Conservation (phyloP, 169 alveolate genomes). For the Eimeria falciformis region DNA sequence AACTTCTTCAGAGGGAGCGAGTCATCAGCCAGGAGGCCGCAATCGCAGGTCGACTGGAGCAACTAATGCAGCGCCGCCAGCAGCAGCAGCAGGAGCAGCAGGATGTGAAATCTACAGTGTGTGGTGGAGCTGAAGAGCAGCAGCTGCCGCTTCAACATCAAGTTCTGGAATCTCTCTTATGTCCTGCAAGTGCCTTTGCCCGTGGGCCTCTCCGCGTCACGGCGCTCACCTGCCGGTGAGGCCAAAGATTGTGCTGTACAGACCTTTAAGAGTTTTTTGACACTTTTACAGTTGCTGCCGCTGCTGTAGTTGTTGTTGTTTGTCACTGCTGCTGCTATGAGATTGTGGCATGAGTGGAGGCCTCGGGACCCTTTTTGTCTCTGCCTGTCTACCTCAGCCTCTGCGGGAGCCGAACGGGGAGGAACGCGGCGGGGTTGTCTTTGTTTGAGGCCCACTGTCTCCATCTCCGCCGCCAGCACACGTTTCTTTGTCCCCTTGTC, state of each 20-base stretch:
- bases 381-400: background rate
- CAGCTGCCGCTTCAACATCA: too few species aligned
- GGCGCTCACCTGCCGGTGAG: too few species aligned
- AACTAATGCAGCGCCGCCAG: background rate
- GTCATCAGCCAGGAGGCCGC: background rate
- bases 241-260: too few species aligned
- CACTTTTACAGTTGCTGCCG: background rate
- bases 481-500: background rate
- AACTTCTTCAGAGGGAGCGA: background rate
- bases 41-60: background rate
- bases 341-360: background rate
- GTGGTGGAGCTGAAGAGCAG: background rate
- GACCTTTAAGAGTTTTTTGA: too few species aligned
- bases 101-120: background rate
- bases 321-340: background rate
- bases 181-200: too few species aligned
- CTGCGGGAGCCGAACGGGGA: background rate
- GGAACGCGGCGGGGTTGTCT: background rate
- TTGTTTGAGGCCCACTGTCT: constrained; percentile 17
- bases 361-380: background rate
- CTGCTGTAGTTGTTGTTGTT: background rate
- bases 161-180: too few species aligned
- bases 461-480: background rate
- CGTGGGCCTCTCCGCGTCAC: too few species aligned
- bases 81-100: constrained; percentile 15